phyloP scores from a whole-genome alignment of 73 alveolate genomes.

The Paramecium tetraurelia region DNA sequence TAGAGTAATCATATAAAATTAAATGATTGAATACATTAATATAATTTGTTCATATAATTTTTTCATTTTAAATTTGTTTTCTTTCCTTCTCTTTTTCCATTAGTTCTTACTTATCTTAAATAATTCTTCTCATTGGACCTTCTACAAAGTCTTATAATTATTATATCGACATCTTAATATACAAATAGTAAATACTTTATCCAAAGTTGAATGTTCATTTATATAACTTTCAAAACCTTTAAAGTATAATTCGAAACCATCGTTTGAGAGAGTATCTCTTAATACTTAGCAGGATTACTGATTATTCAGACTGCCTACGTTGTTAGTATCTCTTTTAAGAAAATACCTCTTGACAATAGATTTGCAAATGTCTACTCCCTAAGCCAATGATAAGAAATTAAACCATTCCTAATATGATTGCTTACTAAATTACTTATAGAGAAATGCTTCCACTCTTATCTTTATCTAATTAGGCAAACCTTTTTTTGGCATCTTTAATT shows the following conservation, averaged over 20 bases:
- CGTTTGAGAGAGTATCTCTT: neutral
- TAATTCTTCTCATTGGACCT: neutral
- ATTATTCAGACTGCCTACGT: neutral
- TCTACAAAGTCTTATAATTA: constrained; percentile 3
- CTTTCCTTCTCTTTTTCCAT: constrained; percentile 26
- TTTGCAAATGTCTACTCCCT: neutral
- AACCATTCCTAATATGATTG: constrained; percentile 25
- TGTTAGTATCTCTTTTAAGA: neutral
- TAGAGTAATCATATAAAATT: no score
- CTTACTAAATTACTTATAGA: neutral
- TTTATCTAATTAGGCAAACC: neutral
- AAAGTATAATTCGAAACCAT: neutral
- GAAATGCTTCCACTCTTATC: neutral
- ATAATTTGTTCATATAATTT: neutral
- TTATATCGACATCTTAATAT: neutral
- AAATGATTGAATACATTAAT: neutral
- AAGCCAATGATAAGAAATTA: neutral
- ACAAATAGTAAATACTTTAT: neutral
- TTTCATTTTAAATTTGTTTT: neutral
- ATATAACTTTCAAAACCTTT: constrained; percentile 12
- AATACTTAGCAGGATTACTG: neutral
- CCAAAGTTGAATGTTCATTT: neutral
- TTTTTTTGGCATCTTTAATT: neutral
- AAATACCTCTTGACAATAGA: neutral
- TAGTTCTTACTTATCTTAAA: neutral